Conservation (phyloP, 805 yeast species). For the Spathaspora gorwiae region DNA sequence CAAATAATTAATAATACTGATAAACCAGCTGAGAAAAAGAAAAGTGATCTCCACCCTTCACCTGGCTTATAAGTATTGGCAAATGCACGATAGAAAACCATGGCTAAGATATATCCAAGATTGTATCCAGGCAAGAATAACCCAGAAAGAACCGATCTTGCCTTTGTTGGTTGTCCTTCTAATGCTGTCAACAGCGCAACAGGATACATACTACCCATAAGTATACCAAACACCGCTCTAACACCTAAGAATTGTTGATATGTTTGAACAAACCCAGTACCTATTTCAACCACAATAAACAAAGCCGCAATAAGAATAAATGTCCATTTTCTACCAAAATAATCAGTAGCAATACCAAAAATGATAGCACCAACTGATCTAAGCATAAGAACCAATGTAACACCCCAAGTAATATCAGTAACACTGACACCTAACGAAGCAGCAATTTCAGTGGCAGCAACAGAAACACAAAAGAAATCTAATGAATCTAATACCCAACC, state of each 20-base stretch:
- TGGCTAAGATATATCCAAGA: constrained; percentile 62
- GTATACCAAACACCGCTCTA: constrained; percentile 56
- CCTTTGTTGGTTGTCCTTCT: constrained; percentile 49
- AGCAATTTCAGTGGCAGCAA: constrained; percentile 48
- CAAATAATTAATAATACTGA: constrained; percentile 32
- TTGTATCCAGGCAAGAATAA: constrained; percentile 80
- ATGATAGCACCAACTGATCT: constrained; percentile 61
- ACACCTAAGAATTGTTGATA: constrained; percentile 58
- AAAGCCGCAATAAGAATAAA: constrained; percentile 41
- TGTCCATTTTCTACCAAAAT: constrained; percentile 60
- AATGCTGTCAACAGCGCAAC: constrained; percentile 50
- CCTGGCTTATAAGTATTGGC: constrained; percentile 41
- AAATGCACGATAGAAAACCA: constrained; percentile 60
- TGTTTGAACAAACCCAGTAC: constrained; percentile 57
- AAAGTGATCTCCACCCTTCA: constrained; percentile 59
- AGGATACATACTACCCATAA: constrained; percentile 55
- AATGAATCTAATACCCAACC: constrained; percentile 68
- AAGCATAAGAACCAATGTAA: constrained; percentile 64
- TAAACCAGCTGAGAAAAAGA: constrained; percentile 66
- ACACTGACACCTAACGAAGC: constrained; percentile 39
- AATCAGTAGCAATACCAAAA: constrained; percentile 59
- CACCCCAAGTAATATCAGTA: constrained; percentile 59
- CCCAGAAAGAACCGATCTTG: constrained; percentile 60
- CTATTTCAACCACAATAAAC: constrained; percentile 53
- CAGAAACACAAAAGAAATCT: constrained; percentile 56